Evolutionary conservation across 306 rosid genomes (phyloP), one percentile per base, ranked within the genome.

Genomic region (Alnus rubra): DNA sequence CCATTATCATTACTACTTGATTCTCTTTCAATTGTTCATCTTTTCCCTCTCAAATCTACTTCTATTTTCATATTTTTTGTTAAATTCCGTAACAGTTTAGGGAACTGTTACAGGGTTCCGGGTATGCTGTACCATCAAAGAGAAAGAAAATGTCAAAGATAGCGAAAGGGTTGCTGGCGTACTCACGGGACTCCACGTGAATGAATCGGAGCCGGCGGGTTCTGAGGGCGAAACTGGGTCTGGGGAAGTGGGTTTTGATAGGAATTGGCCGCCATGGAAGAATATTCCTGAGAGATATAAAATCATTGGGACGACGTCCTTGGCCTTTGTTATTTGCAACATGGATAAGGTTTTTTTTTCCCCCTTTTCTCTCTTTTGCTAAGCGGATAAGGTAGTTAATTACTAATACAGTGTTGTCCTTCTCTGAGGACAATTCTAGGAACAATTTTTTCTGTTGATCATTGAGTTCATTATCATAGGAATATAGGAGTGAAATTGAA

Each of bases 291-390:
- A 77, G 54, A 89, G 99, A 79, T 95, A 93, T 87, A 93, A 91
- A 79, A 87, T 96, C 76, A 88, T 96, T 2, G 94, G 92, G 52
- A 90, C 97, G 37, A 93, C 97, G 0, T 87, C 99, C 5, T 90
- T 96, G 42, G 99, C 99, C n/a, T 93, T 96, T 45, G 90, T 96
- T 79, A 84, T 96, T 68, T 96, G 98, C 52, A 96, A 93, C 89
- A 96, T 96, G 99, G 98, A 96, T 73, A 96, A 96, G 97, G 99
- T 78, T 71, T n/a, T 60, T n/a, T 39, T 16, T 18, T 80, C 28
- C 4, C 3, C 8, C 6, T n/a, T 5, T 10, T 49, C 13, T 19
- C 3, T 56, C 0, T n/a, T 56, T 3, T 13, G 19, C 58, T 52
- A 52, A 28, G 65, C 4, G 33, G 7, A 9, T 58, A 58, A 58